Evolutionary conservation across 306 rosid genomes (phyloP), one percentile per base, ranked within the genome.

Genomic region (Cicer pinnatifidum): DNA sequence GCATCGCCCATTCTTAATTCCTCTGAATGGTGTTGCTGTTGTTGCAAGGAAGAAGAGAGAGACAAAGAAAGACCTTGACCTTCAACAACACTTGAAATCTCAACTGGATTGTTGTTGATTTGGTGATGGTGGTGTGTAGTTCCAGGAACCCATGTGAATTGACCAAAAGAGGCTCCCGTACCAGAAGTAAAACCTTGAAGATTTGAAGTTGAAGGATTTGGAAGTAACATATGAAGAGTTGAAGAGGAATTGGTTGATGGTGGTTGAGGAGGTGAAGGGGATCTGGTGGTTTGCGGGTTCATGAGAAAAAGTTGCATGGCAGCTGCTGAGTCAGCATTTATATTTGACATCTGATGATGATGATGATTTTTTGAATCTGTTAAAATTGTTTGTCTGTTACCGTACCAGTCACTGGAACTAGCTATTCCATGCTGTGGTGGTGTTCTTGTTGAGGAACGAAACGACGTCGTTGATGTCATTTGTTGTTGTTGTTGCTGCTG

Each of bases 281-380:
- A 89, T 70, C 94, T 87, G 17, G 89, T 85, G 6, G 88, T 90
- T 35, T 85, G 94, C 3, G 98, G 97, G 52, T 91, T 91, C 97
- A 89, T 94, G 19, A 91, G 86, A 68, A 91, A 94, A 75, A 94
- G 94, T 72, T 91, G 98, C 98, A 94, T 94, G 91, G 98, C 98
- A 12, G 96, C 94, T 0, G 96, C 98, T 9, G 98, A 88, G 64
- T 94, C 94, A 1, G 95, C 90, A 87, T 89, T 91, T 12, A 93
- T 90, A 53, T 73, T 82, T 40, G 96, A 67, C 50, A 90, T 87
- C 81, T 84, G 95, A 60, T 83, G 81, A 6, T 83, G 86, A 64
- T 59, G 82, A 61, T 61, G 76, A 63, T 64, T 78, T 68, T 85
- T 86, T 67, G 84, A 68, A 67, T 84, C 87, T 47, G 69, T 70